These are phyloP conservation scores for Sequoiadendron giganteum DNA, from an alignment of 75 land plant genomes.

Conservation along the genomic window DNA sequence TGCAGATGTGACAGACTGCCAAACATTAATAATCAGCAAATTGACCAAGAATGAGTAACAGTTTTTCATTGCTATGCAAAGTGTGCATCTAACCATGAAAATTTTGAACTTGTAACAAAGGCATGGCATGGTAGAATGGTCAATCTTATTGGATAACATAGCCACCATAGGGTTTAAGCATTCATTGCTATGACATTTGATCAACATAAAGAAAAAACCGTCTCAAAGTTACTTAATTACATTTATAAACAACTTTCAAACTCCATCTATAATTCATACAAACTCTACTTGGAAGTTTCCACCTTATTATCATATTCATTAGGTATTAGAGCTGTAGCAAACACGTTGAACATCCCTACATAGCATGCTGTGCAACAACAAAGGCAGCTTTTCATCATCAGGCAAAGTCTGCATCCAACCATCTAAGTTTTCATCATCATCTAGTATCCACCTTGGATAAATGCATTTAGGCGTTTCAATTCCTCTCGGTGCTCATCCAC, in stretches of 20 bases:
- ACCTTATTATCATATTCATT: neutral
- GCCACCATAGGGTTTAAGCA: neutral
- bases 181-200: neutral
- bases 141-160: neutral
- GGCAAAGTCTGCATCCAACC: neutral
- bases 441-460: constrained; percentile 94
- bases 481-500: constrained; percentile 95
- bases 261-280: neutral
- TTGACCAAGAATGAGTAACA: too few species aligned
- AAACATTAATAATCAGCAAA: neutral
- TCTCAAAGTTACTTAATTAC: neutral
- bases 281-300: neutral
- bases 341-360: neutral
- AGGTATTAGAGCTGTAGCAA: neutral
- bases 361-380: neutral
- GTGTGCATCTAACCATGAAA: neutral
- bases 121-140: neutral
- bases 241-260: neutral
- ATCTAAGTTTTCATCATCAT: constrained; percentile 9
- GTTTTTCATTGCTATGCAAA: too few species aligned
- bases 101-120: neutral
- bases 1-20: neutral
- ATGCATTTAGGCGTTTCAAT: constrained; percentile 83
- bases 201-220: neutral
- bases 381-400: neutral